Evolutionary conservation across 192 early-diverging fungal species (phyloP).

Genomic region (Backusella westeae): DNA sequence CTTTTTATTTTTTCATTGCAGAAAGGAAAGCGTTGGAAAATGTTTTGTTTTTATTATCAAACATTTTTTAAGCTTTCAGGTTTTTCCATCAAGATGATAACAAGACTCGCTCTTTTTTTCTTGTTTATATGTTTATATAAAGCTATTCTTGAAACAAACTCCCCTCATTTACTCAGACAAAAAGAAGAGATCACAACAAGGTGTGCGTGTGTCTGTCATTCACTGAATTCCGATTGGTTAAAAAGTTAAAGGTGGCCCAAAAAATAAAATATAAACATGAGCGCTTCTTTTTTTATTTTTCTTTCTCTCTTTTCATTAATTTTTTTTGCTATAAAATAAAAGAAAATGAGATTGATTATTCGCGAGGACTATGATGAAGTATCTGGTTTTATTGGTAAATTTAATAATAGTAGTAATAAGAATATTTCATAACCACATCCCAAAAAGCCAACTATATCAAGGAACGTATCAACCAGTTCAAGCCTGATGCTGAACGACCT

Average conservation of each 20-base stretch:
- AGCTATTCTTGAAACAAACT: background rate
- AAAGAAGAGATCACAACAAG: background rate
- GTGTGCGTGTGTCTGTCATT: background rate
- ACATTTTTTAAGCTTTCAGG: background rate
- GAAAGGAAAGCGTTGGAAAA: no score
- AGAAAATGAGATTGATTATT: constrained; percentile 68
- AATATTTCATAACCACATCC: background rate
- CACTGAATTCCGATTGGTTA: background rate
- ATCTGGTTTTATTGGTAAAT: constrained; percentile 60
- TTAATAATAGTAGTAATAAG: background rate
- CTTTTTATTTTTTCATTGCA: background rate
- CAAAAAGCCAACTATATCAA: constrained; percentile 74
- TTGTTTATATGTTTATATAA: background rate
- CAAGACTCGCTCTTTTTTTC: background rate
- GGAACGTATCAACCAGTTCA: constrained; percentile 75
- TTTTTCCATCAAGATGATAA: background rate
- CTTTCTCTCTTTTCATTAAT: background rate
- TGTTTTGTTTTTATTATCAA: background rate
- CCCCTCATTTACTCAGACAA: background rate
- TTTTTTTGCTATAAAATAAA: background rate
- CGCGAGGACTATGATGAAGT: constrained; percentile 71
- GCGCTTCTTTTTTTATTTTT: background rate
- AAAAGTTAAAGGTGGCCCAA: background rate
- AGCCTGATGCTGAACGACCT: constrained; percentile 67
- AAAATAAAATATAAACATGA: background rate